A percentile compares a stretch with the other conserved stretches of the same genome.
These are phyloP conservation scores for Malassezia equina DNA, from an alignment of 1,284 basidiomycete genomes.

Conservation along the genomic window DNA sequence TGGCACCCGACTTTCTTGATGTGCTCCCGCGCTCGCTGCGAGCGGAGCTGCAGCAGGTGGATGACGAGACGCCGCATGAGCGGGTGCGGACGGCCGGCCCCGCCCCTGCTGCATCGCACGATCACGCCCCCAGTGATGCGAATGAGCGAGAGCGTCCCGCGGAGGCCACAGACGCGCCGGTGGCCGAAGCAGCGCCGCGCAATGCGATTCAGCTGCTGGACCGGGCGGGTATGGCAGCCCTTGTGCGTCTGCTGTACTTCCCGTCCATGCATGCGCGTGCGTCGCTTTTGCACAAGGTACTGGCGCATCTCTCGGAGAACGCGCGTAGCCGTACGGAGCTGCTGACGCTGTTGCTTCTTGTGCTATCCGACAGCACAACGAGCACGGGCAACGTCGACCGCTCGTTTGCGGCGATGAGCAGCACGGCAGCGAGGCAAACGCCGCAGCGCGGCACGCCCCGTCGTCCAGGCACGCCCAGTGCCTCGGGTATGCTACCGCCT, in stretches of 20 bases:
- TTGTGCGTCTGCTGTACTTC: conserved; percentile 90
- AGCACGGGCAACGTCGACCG: conserved; percentile 84
- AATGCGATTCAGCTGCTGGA: conserved; percentile 92
- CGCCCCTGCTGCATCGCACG: background rate
- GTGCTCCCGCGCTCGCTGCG: conserved; percentile 91
- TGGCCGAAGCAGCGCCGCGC: conserved; percentile 14
- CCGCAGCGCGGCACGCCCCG: conserved; percentile 30
- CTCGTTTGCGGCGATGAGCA: conserved; percentile 75
- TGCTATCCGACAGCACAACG: conserved; percentile 86
- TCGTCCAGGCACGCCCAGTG: conserved; percentile 16
- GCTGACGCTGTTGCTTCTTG: conserved; percentile 79
- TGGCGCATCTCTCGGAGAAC: conserved; percentile 93
- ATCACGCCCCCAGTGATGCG: background rate
- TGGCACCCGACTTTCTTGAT: conserved; percentile 88
- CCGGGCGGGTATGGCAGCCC: conserved; percentile 74
- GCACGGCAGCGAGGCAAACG: conserved; percentile 30
- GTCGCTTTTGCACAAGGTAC: conserved; percentile 73
- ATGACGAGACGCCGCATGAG: conserved; percentile 46
- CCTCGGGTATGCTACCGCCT: background rate
- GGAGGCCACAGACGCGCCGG: background rate
- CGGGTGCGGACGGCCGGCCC: background rate
- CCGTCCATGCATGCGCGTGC: conserved; percentile 74
- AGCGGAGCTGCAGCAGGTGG: conserved; percentile 55
- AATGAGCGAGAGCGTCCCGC: background rate
- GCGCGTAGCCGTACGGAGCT: conserved; percentile 79